Evolutionary conservation across 495 filamentous ascomycete genomes (phyloP).

Genomic region (Aspergillus steynii): DNA sequence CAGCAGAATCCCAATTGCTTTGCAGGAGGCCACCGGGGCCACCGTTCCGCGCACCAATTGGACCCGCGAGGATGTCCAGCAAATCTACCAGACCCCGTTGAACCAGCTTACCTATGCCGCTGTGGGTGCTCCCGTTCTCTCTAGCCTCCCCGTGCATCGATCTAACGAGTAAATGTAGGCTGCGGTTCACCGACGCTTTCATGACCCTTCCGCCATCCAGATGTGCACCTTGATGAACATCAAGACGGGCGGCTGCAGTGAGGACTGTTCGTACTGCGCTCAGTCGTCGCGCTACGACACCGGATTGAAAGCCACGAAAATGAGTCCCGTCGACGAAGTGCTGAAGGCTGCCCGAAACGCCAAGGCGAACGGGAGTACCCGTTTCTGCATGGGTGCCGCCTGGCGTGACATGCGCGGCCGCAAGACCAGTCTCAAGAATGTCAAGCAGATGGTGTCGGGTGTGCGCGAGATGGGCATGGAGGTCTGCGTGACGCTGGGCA

Average conservation of each 20-base stretch:
- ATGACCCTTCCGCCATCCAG: constrained; percentile 75
- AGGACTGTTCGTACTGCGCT: constrained; percentile 88
- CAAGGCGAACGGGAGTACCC: constrained; percentile 74
- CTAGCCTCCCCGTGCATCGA: background rate
- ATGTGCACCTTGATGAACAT: constrained; percentile 94
- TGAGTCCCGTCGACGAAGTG: constrained; percentile 74
- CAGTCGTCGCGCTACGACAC: constrained; percentile 80
- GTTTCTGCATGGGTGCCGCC: constrained; percentile 90
- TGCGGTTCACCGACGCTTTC: constrained; percentile 76
- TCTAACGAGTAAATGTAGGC: constrained; percentile 44
- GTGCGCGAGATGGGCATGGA: constrained; percentile 82
- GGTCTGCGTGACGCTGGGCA: constrained; percentile 82
- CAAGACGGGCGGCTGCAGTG: constrained; percentile 87
- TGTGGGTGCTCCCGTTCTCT: constrained; percentile 43
- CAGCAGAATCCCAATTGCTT: constrained; percentile 36
- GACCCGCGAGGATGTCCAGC: constrained; percentile 73
- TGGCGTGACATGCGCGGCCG: constrained; percentile 91
- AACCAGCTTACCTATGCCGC: constrained; percentile 74
- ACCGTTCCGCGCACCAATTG: constrained; percentile 64
- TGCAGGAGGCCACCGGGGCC: constrained; percentile 58
- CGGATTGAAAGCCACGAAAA: constrained; percentile 73
- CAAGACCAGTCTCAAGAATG: constrained; percentile 72
- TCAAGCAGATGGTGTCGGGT: constrained; percentile 78
- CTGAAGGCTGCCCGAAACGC: constrained; percentile 73
- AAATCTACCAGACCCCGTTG: constrained; percentile 75